Base-by-base conservation (phyloP, 495 filamentous ascomycete species). In the Penicillium ochrochloron region DNA sequence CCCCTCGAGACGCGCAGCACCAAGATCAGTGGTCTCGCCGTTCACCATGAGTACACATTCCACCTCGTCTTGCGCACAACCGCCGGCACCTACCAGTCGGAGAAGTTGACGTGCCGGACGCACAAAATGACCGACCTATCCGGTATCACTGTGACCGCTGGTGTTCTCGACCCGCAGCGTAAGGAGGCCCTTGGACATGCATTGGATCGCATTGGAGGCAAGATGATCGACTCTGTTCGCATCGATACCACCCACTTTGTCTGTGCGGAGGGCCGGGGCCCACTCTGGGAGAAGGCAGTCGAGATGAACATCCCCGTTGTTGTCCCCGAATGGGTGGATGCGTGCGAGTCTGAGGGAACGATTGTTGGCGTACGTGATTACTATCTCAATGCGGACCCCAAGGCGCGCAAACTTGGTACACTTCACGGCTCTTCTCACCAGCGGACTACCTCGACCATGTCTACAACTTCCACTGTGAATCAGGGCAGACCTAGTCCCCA, bases 201-300 rank as follows among this genome's bases (percentile, higher is more conserved):
- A 4, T 82, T 97, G 23, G 89, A 96, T 66, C 84, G 93, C 59
- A 96, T 99, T 63, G 95, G 96, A 39, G 96, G 92, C 46, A 96
- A 95, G 79, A 79, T 97, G 60, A 90, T 92, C 54, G 96, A 98
- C 66, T 83, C 86, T 2, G 96, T 99, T 33, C 84, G 94, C 58
- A 98, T 99, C 63, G 95, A 99, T 70, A 99, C 95, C 4, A 99
- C 95, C 17, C 95, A 99, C 76, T 99, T 98, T 74, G 94, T 99
- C 55, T 97, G 94, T 66, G 94, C 91, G n/a, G 96, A 99, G 73
- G 94, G 94, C 2, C 81, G 93, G 19, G 95, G 95, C 10, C 83
- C 89, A 51, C 82, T 86, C 25, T 99, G 96, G 96, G 96, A 98
- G 78, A 93, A 92, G 75, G 95, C 96, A 15, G 88, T 92, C 42